These are phyloP conservation scores for Melocanna baccifera DNA, from an alignment of 176 grass and related monocot species.

Conservation along the genomic window DNA sequence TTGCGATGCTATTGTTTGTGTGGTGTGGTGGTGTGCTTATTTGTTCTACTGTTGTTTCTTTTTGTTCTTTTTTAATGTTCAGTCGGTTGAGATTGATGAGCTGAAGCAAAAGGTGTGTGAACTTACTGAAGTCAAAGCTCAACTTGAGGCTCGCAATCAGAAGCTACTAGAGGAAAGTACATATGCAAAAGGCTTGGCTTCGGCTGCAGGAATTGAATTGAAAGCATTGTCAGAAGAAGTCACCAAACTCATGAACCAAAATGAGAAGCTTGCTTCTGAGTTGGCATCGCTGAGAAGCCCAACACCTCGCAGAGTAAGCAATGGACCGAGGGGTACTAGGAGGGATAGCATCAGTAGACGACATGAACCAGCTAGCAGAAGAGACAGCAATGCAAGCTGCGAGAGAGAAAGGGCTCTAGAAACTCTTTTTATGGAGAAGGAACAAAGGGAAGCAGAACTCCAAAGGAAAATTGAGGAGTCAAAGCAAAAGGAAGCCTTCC, in stretches of 20 bases:
- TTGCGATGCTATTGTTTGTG: not conserved
- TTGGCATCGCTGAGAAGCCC: constrained; percentile 65
- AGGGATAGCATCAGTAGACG: constrained; percentile 63
- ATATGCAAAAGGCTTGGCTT: constrained; percentile 93
- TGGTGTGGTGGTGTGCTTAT: not conserved
- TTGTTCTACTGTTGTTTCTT: not conserved
- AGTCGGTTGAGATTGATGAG: constrained; percentile 66
- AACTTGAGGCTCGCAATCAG: constrained; percentile 74
- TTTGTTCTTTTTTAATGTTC: not conserved
- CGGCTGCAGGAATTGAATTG: constrained; percentile 94
- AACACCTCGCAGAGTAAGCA: constrained; percentile 65
- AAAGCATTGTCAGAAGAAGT: constrained; percentile 98
- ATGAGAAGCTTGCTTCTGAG: constrained; percentile 82
- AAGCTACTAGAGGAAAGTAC: constrained; percentile 92
- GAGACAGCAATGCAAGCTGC: constrained; percentile 50
- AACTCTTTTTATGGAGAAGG: constrained; percentile 61
- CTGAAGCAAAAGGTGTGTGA: constrained; percentile 71
- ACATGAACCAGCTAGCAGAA: constrained; percentile 65
- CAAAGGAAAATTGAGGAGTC: constrained; percentile 80
- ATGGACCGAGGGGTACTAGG: constrained; percentile 57
- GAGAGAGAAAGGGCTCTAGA: constrained; percentile 69
- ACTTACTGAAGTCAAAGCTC: constrained; percentile 58
- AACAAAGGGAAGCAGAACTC: constrained; percentile 78
- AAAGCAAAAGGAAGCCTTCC: constrained; percentile 81
- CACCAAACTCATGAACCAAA: constrained; percentile 98